Evolutionary conservation across 345 rosid species (phyloP).

Genomic region (Brassica rapa): DNA sequence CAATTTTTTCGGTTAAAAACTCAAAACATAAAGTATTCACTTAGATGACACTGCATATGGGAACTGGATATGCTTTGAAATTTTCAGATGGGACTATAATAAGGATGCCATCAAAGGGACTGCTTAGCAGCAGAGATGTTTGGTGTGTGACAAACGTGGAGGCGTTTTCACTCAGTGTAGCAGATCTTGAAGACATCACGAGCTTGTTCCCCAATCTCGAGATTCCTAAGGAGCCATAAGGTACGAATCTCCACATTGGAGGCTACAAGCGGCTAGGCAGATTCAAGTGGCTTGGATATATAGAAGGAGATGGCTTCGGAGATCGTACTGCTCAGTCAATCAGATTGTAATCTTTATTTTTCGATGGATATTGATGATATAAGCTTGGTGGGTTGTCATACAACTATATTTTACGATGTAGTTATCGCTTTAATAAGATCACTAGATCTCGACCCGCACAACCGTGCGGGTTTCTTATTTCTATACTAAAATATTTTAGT

Average conservation of each 20-base stretch:
- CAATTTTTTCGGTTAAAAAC: neutral
- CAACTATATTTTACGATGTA: neutral
- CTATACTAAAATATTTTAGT: too few species aligned
- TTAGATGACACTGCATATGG: neutral
- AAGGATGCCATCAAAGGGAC: constrained; percentile 49
- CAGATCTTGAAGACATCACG: neutral
- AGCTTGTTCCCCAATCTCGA: neutral
- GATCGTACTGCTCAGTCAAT: neutral
- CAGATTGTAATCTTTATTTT: neutral
- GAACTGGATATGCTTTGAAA: constrained; percentile 13
- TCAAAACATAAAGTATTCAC: neutral
- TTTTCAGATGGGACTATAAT: constrained; percentile 58
- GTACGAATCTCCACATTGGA: neutral
- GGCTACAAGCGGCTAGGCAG: neutral
- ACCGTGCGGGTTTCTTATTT: too few species aligned
- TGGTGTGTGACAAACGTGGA: constrained; percentile 70
- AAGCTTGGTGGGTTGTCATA: neutral
- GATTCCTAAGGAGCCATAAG: neutral
- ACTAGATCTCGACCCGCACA: too few species aligned
- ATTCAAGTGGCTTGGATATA: neutral
- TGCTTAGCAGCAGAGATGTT: constrained; percentile 59
- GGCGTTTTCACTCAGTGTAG: constrained; percentile 53
- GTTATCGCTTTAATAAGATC: neutral
- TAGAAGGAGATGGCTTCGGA: neutral
- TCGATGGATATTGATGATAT: neutral